Evolutionary conservation across 495 filamentous ascomycete species (phyloP), one percentile per base, ranked within the genome.

Genomic region (Hypoxylon subgilvum): DNA sequence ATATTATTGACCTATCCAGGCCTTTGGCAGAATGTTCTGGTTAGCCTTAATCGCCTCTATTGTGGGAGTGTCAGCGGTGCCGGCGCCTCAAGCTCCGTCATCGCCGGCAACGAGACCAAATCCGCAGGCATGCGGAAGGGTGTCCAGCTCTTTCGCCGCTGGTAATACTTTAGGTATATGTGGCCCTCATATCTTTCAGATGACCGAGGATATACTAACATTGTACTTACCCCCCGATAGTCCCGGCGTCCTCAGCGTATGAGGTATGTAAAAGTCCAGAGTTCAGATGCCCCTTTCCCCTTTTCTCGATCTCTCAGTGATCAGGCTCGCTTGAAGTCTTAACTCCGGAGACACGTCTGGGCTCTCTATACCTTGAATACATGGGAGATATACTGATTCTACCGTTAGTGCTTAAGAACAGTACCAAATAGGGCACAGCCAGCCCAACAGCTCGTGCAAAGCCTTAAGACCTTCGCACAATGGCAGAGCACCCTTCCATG

Each of bases 401-500:
- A 27, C 8, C 23, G 23, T 27, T 27, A 27, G 23, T 74, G 71
- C 32, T 54, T 74, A n/a, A 31, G 36, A 6, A 53, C 66, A 4
- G 68, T 74, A 9, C 71, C 71, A n/a, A 70, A 69, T 50, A 61
- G 64, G 43, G 38, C 50, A 4, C 48, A 61, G 7, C 66, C 64
- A 13, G 71, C 69, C 0, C 42, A 46, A 32, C 55, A 63, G 32
- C 66, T 74, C 35, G 59, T 74, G 41, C 55, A 69, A 51, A 74
- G 71, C 27, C 57, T 74, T 18, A 69, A 66, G 36, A 62, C 71
- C 2, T 74, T 67, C 42, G 40, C 64, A 1, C 51, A 65, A 41
- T 74, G 66, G 71, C 75, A 79, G 42, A 72, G 65, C 42, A 75
- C 75, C 4, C 60, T 77, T 3, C 65, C 74, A 27, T 78, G 73